Conservation (phyloP, 2,329 filamentous ascomycete genomes). For the Xylaria sp. region DNA sequence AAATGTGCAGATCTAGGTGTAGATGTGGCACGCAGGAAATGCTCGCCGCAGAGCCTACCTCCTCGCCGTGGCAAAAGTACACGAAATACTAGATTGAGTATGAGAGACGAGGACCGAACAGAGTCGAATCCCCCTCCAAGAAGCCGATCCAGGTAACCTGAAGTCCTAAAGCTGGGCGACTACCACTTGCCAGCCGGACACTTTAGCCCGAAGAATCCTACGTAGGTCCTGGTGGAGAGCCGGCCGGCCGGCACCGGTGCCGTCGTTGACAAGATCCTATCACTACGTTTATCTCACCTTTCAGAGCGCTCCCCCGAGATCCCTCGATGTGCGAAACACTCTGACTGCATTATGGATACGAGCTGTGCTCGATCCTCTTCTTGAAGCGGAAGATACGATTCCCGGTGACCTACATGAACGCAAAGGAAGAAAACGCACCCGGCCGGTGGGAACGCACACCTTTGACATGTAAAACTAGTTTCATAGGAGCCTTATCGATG, state of each 20-base stretch:
- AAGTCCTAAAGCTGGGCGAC: not conserved
- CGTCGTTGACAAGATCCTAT: not conserved
- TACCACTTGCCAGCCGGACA: not conserved
- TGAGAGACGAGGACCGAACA: not conserved
- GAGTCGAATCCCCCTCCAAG: not conserved
- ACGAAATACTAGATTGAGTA: not conserved
- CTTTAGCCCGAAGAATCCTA: not conserved
- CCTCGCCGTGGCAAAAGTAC: not conserved
- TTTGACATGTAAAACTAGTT: not conserved
- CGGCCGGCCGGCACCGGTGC: not conserved
- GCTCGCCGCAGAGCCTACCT: not conserved
- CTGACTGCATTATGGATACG: not conserved
- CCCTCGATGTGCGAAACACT: not conserved
- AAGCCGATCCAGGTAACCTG: not conserved
- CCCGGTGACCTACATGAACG: not conserved
- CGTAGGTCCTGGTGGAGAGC: not conserved
- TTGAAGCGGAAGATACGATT: not conserved
- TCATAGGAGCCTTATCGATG: not conserved
- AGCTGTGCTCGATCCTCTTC: not conserved
- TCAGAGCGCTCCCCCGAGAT: not conserved
- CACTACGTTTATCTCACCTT: not conserved
- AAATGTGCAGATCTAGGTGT: not conserved
- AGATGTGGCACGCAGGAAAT: not conserved
- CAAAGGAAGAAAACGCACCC: not conserved
- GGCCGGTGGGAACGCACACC: not conserved